Base-by-base conservation (phyloP, 352 stramenopile genomes). In the Thraustotheca clavata region DNA sequence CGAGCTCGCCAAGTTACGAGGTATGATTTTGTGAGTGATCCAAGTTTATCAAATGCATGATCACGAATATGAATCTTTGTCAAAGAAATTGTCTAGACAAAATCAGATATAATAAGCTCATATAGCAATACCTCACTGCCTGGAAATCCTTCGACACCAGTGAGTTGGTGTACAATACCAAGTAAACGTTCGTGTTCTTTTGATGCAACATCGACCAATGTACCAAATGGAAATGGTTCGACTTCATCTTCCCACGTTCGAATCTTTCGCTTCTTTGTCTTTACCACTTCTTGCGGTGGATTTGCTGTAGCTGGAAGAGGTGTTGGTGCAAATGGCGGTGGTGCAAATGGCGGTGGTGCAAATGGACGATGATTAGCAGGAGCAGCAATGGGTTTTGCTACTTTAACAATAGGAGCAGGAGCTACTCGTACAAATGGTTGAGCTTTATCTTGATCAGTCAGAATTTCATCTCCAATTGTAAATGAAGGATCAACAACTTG, bases 211-310 rank as follows among this genome's bases (percentile, higher is more conserved):
- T 78, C 65, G 41, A 94, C 33, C 24, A 70, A 73, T 33, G 91
- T 77, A 7, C 85, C 85, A 52, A 78, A 87, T 33, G 71, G 54
- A 5, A 94, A 67, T 24, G 81, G 77, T 9, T 76, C 31, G 3
- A 92, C 85, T 11, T 92, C 83, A 41, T 94, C 85, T 60, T 88
- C 73, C 85, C 85, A 94, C 43, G 85, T 88, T 11, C 85, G 83
- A 43, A 94, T 91, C 76, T 94, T 94, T 32, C 85, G 83, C 31
- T 83, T 80, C 69, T 94, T 94, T 0, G 81, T 55, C 62, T 22
- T 77, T 73, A 22, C 79, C 79, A 4, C 24, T 50, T 61, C 70
- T 79, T 24, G 22, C 36, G 79, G 71, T 6, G 75, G 79, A 60
- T 83, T 69, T 22, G 82, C 77, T 24, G 77, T n/a, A 80, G 57